Conservation (phyloP, 108 stramenopile species). For the Cyclotella baltica region DNA sequence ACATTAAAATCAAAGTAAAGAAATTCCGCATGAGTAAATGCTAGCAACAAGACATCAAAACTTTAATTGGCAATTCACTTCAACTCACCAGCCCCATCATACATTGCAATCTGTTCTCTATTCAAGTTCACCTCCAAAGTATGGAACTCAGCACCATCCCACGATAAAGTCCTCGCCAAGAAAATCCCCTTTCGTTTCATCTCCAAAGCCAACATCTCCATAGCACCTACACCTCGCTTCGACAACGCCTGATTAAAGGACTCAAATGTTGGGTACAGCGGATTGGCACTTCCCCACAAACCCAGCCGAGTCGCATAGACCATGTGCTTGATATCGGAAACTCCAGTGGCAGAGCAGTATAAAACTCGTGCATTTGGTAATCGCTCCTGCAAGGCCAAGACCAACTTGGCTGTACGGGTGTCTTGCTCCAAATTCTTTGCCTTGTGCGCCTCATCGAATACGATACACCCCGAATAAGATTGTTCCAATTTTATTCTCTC, state of each 20-base stretch:
- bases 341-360: slow-evolving; percentile 86
- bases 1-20: too few relatives aligned
- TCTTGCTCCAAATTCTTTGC: slow-evolving; percentile 79
- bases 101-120: slow-evolving; percentile 49
- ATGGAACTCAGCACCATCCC: slow-evolving; percentile 82
- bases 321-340: slow-evolving; percentile 80
- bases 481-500: slow-evolving; percentile 29
- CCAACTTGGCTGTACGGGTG: slow-evolving; percentile 70
- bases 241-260: slow-evolving; percentile 65
- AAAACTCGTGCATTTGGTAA: slow-evolving; percentile 82
- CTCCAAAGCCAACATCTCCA: slow-evolving; percentile 89
- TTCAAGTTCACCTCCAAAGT: slow-evolving; percentile 56
- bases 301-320: slow-evolving; percentile 83
- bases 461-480: slow-evolving; percentile 71
- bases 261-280: slow-evolving; percentile 55
- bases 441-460: slow-evolving; percentile 87
- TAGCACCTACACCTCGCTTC: slow-evolving; percentile 75
- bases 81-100: slow-evolving; percentile 55
- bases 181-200: slow-evolving; percentile 79
- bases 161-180: slow-evolving; percentile 80
- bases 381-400: slow-evolving; percentile 68
- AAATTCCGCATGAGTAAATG: too few relatives aligned
- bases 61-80: background rate
- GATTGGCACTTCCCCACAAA: slow-evolving; percentile 70
- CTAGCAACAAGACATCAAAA: slow-evolving; percentile 19